A percentile compares a stretch with the other conserved stretches of the same genome.
phyloP scores from a whole-genome alignment of 2,329 filamentous ascomycete genomes.

The Pleoardoris graminearum region DNA sequence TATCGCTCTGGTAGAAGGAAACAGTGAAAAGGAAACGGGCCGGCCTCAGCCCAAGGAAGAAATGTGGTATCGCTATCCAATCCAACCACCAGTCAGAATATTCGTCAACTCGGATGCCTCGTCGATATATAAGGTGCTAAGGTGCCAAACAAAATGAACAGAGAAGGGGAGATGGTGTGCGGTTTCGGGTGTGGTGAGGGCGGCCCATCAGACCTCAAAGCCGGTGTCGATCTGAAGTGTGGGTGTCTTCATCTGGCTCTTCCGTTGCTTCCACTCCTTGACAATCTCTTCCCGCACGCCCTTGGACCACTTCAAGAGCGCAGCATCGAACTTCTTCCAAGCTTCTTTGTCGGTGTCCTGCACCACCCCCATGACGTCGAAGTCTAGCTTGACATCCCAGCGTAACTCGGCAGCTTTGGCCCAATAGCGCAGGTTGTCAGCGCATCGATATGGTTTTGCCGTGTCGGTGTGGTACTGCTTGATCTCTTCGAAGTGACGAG shows the following conservation, averaged over 20 bases:
- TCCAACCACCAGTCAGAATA: conserved; percentile 1
- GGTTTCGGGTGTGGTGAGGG: background rate
- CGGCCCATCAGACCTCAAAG: conserved; percentile 31
- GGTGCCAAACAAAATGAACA: conserved; percentile 30
- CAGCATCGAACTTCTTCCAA: conserved; percentile 82
- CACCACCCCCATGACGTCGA: conserved; percentile 86
- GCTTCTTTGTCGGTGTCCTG: conserved; percentile 69
- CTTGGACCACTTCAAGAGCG: conserved; percentile 80
- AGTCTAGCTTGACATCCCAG: conserved; percentile 82
- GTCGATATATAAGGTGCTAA: conserved; percentile 11
- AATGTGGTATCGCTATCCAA: conserved; percentile 5
- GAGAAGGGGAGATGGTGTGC: conserved; percentile 16
- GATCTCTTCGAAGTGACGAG: conserved; percentile 85
- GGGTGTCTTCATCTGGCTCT: conserved; percentile 42
- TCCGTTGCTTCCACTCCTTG: conserved; percentile 64
- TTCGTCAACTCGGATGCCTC: conserved; percentile 29
- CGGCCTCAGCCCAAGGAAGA: background rate
- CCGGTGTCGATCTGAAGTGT: conserved; percentile 45
- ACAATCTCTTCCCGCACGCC: conserved; percentile 82
- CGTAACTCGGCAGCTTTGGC: conserved; percentile 92
- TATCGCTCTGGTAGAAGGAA: conserved; percentile 9
- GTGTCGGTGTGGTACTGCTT: conserved; percentile 90
- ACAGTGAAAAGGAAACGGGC: conserved; percentile 1
- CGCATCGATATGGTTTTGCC: conserved; percentile 87
- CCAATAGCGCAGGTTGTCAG: conserved; percentile 95